Conservation (phyloP, 129 eudicot species). For the Helichrysum umbraculigerum region DNA sequence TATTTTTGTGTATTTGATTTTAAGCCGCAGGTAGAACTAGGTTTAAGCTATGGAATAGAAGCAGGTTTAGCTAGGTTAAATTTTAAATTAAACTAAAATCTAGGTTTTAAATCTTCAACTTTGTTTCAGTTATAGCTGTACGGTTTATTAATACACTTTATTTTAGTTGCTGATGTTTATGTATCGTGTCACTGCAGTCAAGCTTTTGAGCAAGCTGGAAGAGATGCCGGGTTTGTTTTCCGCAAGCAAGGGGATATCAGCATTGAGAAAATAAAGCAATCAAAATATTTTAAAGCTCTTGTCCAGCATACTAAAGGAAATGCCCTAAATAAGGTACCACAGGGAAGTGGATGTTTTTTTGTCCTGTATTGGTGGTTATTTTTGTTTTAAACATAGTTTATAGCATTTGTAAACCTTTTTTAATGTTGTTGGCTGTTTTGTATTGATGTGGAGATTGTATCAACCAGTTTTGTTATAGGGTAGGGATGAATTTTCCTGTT, state of each 20-base stretch:
- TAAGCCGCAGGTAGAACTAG: not conserved
- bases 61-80: conserved; percentile 5
- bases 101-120: not conserved
- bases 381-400: conserved; percentile 8
- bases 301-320: conserved; percentile 49
- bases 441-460: conserved; percentile 17
- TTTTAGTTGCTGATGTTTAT: conserved; percentile 24
- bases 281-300: conserved; percentile 69
- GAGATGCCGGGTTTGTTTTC: conserved; percentile 59
- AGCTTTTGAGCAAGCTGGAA: conserved; percentile 93
- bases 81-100: not conserved
- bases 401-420: conserved; percentile 14
- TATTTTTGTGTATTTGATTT: not conserved
- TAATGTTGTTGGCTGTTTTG: conserved; percentile 8
- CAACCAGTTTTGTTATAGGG: conserved; percentile 5
- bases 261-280: conserved; percentile 70
- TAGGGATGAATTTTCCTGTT: conserved; percentile 20
- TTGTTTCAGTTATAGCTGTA: conserved; percentile 13
- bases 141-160: conserved; percentile 2
- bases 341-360: conserved; percentile 13
- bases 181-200: conserved; percentile 49
- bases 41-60: conserved; percentile 17
- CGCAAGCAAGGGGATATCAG: conserved; percentile 55
- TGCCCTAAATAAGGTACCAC: conserved; percentile 28
- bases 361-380: conserved; percentile 10